Conservation (phyloP, 2,329 filamentous ascomycete genomes). For the Podosphaera xanthii region DNA sequence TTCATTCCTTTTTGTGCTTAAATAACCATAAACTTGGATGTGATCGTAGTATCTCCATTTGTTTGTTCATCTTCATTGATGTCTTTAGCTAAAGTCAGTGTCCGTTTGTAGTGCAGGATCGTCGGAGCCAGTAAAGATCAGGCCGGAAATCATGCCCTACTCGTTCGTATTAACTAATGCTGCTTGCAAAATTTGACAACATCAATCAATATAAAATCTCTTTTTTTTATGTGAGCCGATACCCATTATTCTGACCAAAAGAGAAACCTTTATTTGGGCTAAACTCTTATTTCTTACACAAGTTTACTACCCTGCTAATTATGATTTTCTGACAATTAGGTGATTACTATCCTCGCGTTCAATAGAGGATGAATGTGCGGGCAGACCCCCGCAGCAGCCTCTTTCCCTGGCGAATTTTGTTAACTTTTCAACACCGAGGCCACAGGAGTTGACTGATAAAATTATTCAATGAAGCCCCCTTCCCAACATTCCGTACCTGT, state of each 20-base stretch:
- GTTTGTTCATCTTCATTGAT: background rate
- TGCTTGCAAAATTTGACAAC: background rate
- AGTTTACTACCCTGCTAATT: background rate
- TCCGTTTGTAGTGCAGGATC: background rate
- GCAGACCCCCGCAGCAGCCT: background rate
- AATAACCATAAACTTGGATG: no score
- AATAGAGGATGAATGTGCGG: background rate
- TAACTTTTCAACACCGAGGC: background rate
- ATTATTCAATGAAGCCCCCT: background rate
- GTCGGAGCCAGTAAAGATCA: background rate
- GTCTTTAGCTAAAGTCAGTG: background rate
- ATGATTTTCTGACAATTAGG: background rate
- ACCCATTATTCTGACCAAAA: background rate
- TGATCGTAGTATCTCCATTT: background rate
- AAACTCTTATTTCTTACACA: background rate
- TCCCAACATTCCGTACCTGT: background rate
- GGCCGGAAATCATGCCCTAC: background rate
- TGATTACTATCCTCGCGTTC: background rate
- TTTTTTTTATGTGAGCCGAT: background rate
- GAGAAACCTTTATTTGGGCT: background rate
- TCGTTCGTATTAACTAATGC: background rate
- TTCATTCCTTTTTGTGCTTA: no score
- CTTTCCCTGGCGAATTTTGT: background rate
- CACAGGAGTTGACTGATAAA: background rate
- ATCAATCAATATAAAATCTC: background rate